Evolutionary conservation across 495 filamentous ascomycete species (phyloP), one percentile per base, ranked within the genome.

Genomic region (Achaetomiella virescens): DNA sequence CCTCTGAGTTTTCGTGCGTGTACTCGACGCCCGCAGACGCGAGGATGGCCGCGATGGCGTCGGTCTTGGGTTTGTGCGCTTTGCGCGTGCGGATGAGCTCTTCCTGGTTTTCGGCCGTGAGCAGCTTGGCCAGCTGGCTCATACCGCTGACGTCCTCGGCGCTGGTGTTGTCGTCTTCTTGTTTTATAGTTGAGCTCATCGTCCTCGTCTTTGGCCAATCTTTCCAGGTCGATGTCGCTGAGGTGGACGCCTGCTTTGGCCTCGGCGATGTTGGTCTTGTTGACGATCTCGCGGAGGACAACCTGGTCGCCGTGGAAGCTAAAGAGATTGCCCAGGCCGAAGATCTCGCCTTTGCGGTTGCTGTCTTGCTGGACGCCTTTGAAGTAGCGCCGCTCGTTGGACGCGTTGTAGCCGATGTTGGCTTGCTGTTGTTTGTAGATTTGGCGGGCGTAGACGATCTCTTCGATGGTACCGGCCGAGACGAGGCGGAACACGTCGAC

Each of bases 391-490:
- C 93, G 86, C 68, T 98, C 93, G 27, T 83, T 86, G 40, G 86
- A 91, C 8, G 93, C 93, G 31, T 86, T 96, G 69, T 98, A 98
- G 1, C 89, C 93, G 48, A 98, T 98, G 62, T 96, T 97, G 2
- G 93, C 93, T 66, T 97, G 93, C 63, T 98, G 93, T 65, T 98
- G 93, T 66, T 98, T 98, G 75, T 97, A 98, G 53, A 98, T 96
- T 64, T 98, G 93, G 10, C 93, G 81, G 0, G 93, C 93, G 63
- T 98, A 98, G 33, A 96, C 89, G 57, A 96, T 96, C 70, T 98
- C 93, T 64, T 98, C 93, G 52, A 98, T 91, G 0, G 95, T 97
- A 15, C 93, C 93, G 0, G 86, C 84, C 7, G 85, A 91, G n/a
- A 98, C 83, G 24, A 98, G 81, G 14, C 93, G 86, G 72, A 95